phyloP scores from a whole-genome alignment of 768 basidiomycete genomes.

The Termitomyces sp. region DNA sequence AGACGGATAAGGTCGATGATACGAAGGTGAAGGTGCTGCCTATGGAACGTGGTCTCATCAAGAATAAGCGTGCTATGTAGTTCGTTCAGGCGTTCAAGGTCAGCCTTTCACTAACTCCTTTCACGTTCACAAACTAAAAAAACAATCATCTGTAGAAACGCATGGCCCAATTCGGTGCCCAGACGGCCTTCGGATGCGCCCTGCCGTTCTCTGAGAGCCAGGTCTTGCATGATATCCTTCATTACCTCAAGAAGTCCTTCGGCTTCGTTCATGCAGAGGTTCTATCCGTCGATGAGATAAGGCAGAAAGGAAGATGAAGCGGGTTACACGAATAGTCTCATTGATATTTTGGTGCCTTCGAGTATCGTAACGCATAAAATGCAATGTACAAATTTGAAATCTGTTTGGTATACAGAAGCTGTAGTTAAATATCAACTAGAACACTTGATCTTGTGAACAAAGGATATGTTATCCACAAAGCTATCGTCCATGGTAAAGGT shows the following conservation, averaged over 20 bases:
- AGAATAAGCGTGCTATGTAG: constrained; percentile 96
- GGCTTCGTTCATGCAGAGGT: constrained; percentile 69
- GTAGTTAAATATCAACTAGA: no score
- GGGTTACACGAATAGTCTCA: constrained; percentile 64
- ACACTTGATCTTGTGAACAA: no score
- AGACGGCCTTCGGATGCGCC: constrained; percentile 77
- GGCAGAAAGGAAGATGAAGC: constrained; percentile 44
- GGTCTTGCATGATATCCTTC: constrained; percentile 64
- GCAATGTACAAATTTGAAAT: background rate
- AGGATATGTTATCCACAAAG: no score
- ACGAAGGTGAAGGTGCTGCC: constrained; percentile 67
- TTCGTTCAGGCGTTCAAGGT: constrained; percentile 95
- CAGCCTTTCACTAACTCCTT: constrained; percentile 9
- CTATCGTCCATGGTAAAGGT: no score
- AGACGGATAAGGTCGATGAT: constrained; percentile 74
- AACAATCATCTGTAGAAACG: constrained; percentile 58
- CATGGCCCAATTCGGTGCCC: constrained; percentile 69
- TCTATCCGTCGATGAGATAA: constrained; percentile 63
- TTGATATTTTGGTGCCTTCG: constrained; percentile 79
- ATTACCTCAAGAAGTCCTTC: constrained; percentile 80
- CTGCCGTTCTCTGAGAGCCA: constrained; percentile 81
- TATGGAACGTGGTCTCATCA: constrained; percentile 73
- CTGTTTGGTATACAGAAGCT: background rate
- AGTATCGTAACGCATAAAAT: constrained; percentile 73
- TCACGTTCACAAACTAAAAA: background rate